Conservation (phyloP, 2,329 filamentous ascomycete species). For the Pyrenochaeta sp. region DNA sequence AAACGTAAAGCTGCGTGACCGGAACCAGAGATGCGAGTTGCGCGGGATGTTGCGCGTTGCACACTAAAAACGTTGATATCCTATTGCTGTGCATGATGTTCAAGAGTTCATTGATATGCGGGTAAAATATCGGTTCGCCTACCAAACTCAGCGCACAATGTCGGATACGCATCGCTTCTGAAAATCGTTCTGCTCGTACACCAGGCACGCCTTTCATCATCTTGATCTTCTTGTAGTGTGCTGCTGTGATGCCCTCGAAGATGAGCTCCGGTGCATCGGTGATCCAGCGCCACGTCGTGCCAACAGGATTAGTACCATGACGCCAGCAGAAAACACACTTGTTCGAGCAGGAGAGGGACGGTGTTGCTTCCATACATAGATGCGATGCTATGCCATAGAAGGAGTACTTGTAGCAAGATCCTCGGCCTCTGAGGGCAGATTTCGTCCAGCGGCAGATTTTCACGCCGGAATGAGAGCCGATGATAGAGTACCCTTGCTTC, state of each 20-base stretch:
- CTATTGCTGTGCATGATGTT: conserved; percentile 82
- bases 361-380: conserved; percentile 97
- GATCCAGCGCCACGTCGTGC: conserved; percentile 96
- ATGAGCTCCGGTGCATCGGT: conserved; percentile 91
- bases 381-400: conserved; percentile 98
- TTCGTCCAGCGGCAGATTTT: conserved; percentile 99
- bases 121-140: conserved; percentile 98
- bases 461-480: conserved; percentile 93
- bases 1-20: conserved; percentile 95
- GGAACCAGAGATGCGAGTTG: conserved; percentile 82
- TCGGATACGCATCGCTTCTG: conserved; percentile 89
- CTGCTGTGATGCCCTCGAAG: conserved; percentile 87
- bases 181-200: conserved; percentile 88
- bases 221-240: conserved; percentile 97
- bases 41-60: conserved; percentile 95
- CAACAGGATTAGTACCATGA: conserved; percentile 95
- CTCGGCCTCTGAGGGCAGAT: conserved; percentile 89
- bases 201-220: conserved; percentile 95
- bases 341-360: conserved; percentile 93
- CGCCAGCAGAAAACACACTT: conserved; percentile 99
- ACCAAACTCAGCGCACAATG: conserved; percentile 94
- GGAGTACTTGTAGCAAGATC: conserved; percentile 96
- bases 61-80: conserved; percentile 94
- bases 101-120: conserved; percentile 93
- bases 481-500: conserved; percentile 95